Base-by-base conservation (phyloP, 1,284 basidiomycete species). In the Ceratobasidium sp. region DNA sequence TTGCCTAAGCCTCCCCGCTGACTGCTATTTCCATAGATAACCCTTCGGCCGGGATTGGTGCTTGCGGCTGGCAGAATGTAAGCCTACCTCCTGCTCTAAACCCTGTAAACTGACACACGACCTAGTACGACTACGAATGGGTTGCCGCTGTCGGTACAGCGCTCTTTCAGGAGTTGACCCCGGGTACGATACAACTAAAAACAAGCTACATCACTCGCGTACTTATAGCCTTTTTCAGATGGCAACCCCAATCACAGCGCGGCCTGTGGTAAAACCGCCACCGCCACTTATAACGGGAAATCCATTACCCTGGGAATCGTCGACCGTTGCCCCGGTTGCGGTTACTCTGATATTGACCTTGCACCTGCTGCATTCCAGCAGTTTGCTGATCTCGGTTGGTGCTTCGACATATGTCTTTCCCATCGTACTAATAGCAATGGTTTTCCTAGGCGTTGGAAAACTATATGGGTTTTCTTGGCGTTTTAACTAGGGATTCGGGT, bases 61-160 rank as follows among this genome's bases (percentile, higher is more conserved):
- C 64, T 32, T 67, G 64, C 27, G 64, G 64, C n/a, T 67, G 64
- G 64, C 64, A 55, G 34, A 67, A 55, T 38, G 64, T 67, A 45
- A 20, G 64, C 22, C 15, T 35, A 40, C 15, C 29, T 15, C 27
- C 10, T 12, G 13, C 4, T 49, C 2, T 20, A 8, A 42, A 40
- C 25, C 8, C 15, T 6, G 22, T 4, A 31, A 10, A 20, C n/a
- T 60, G 12, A 20, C 7, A 15, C 15, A 31, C 6, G 15, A 10
- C 6, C 15, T 20, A 55, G 64, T 38, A 55, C 29, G 64, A 67
- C 29, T 67, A 67, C 25, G 64, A 67, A 55, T 67, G 64, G 64
- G 52, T 67, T 22, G 64, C 64, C 15, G 64, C 50, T 17, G 50
- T 54, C 22, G 52, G 52, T 2, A 67, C 64, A 5, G 22, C 35